Percentiles rank a stretch among this genome's conserved stretches.
These are phyloP conservation scores for Quercus phellos DNA, from an alignment of 331 rosid genomes.

Conservation along the genomic window DNA sequence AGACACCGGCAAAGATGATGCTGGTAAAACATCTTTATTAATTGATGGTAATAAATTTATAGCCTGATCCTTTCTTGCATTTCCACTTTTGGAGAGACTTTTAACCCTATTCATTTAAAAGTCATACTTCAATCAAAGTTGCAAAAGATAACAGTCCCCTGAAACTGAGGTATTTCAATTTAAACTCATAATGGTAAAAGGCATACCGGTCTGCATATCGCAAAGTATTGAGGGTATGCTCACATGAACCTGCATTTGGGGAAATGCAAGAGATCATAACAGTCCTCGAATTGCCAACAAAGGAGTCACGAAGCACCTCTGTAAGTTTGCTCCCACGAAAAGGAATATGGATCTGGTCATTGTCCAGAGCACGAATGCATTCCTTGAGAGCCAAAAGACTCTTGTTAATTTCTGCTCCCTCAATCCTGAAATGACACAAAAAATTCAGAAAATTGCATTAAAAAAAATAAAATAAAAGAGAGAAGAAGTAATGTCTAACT, in stretches of 20 bases:
- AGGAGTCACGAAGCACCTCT: conserved; percentile 98
- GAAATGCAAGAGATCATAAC: conserved; percentile 99
- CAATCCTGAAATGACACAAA: conserved; percentile 56
- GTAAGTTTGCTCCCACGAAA: conserved; percentile 99
- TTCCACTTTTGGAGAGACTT: conserved; percentile 88
- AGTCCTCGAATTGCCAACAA: conserved; percentile 92
- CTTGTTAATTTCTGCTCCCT: conserved; percentile 96
- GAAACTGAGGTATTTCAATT: background rate
- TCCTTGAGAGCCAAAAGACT: conserved; percentile 97
- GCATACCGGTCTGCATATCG: conserved; percentile 95
- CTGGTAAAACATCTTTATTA: conserved; percentile 60
- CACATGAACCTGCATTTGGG: conserved; percentile 96
- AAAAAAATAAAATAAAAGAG: background rate
- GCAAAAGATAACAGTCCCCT: background rate
- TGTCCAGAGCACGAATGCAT: conserved; percentile 97
- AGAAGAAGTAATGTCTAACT: background rate
- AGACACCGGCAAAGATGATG: conserved; percentile 45
- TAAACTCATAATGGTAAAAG: conserved; percentile 17
- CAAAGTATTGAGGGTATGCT: conserved; percentile 91
- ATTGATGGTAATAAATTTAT: conserved; percentile 37
- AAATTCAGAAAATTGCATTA: background rate
- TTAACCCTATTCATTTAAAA: conserved; percentile 64
- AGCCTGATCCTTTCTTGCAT: conserved; percentile 75
- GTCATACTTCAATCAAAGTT: conserved; percentile 21
- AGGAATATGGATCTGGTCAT: conserved; percentile 95